Conservation (phyloP, 495 filamentous ascomycete species). For the Friedmanniomyces simplex region DNA sequence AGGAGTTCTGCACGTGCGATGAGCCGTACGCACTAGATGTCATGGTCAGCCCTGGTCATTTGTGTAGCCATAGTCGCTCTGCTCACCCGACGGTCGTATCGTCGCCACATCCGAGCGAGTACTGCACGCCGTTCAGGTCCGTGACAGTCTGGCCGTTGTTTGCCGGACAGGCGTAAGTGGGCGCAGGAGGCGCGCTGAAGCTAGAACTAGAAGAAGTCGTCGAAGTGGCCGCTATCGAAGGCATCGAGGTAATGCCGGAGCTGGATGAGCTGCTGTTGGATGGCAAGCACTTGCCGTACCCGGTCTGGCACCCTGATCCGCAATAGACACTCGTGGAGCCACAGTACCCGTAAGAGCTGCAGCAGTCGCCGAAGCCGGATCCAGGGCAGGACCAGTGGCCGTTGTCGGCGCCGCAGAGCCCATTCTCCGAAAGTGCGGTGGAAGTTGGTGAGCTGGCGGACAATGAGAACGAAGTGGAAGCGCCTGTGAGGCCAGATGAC, state of each 20-base stretch:
- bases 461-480: neutral
- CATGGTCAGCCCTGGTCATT: neutral
- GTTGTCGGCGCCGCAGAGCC: conserved; percentile 5
- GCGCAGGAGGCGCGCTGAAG: neutral
- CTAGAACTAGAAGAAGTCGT: neutral
- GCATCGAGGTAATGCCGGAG: neutral
- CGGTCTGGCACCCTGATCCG: conserved; percentile 5
- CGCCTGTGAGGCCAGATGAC: neutral
- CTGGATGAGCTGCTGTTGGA: neutral
- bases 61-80: neutral
- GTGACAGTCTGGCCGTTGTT: conserved; percentile 4
- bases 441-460: neutral
- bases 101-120: conserved; percentile 3
- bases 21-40: conserved; percentile 1
- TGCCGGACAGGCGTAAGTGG: conserved; percentile 6
- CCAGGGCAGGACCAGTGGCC: conserved; percentile 5
- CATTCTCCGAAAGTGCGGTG: conserved; percentile 1
- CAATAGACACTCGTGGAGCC: conserved; percentile 2
- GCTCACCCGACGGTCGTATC: neutral
- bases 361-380: conserved; percentile 13
- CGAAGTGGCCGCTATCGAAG: neutral
- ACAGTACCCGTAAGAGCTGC: conserved; percentile 12
- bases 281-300: conserved; percentile 4
- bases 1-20: neutral
- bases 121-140: conserved; percentile 9